phyloP scores from a whole-genome alignment of 225 moss, liverwort and hornwort species.

The Thuidium tamariscinum region DNA sequence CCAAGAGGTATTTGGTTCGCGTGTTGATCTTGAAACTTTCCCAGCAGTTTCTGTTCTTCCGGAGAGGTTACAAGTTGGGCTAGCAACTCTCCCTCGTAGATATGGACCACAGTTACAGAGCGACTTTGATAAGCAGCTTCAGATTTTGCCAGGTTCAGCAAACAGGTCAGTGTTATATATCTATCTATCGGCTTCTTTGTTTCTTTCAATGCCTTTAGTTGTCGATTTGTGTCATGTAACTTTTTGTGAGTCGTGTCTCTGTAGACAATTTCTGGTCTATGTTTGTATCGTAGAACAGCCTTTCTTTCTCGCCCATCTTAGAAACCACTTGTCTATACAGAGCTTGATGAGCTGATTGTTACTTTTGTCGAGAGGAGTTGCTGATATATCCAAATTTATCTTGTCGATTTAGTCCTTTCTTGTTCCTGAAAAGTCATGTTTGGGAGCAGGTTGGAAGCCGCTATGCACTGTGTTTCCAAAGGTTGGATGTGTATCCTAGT shows the following conservation, averaged over 20 bases:
- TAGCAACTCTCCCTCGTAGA: conserved; percentile 49
- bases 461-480: conserved; percentile 80
- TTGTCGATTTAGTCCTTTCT: neutral
- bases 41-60: conserved; percentile 51
- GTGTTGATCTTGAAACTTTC: conserved; percentile 44
- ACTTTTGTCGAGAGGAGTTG: neutral
- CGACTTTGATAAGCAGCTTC: conserved; percentile 48
- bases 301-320: neutral
- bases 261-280: neutral
- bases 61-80: conserved; percentile 54
- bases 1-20: conserved; percentile 50
- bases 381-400: neutral
- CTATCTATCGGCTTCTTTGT: neutral
- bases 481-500: conserved; percentile 97
- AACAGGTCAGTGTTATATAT: conserved; percentile 42
- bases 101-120: conserved; percentile 42
- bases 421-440: conserved; percentile 5
- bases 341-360: neutral
- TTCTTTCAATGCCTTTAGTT: neutral
- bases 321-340: neutral
- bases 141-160: conserved; percentile 66
- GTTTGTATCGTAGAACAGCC: neutral
- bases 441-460: conserved; percentile 68
- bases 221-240: neutral
- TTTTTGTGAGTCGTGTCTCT: neutral